Percentiles rank a stretch among this genome's conserved stretches.
Evolutionary conservation across 2,329 filamentous ascomycete genomes (phyloP).

Genomic region (Talaromyces atroroseus): DNA sequence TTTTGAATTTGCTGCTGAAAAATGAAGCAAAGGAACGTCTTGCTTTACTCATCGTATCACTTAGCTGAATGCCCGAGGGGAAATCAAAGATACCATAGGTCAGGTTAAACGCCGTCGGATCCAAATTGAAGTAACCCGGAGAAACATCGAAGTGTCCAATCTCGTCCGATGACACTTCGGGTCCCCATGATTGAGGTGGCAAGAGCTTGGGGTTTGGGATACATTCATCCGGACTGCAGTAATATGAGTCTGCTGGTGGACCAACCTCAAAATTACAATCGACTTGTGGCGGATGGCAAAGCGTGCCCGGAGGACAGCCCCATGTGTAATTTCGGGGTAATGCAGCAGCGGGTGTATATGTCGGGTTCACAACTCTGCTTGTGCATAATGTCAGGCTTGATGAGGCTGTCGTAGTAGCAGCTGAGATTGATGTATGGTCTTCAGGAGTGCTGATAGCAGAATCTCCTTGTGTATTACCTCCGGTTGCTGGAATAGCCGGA

Average conservation of each 20-base stretch:
- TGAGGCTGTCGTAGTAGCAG: not conserved
- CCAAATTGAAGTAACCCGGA: conserved; percentile 58
- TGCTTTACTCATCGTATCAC: not conserved
- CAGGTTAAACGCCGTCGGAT: conserved; percentile 58
- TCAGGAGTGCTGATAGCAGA: not conserved
- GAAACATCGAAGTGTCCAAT: conserved; percentile 47
- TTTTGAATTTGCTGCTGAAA: not conserved
- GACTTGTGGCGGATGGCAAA: conserved; percentile 32
- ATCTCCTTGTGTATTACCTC: not conserved
- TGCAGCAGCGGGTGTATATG: conserved; percentile 20
- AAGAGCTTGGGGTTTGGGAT: conserved; percentile 26
- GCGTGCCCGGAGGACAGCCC: conserved; percentile 41
- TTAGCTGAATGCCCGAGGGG: conserved; percentile 6
- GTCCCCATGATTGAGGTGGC: conserved; percentile 21
- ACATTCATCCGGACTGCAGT: conserved; percentile 37
- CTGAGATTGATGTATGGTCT: not conserved
- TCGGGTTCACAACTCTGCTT: conserved; percentile 23
- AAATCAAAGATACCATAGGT: conserved; percentile 57
- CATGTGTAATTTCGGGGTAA: conserved; percentile 31
- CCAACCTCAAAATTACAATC: conserved; percentile 37
- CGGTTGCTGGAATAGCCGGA: not conserved
- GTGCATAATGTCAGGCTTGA: conserved; percentile 22
- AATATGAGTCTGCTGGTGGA: conserved; percentile 32
- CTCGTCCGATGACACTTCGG: conserved; percentile 17
- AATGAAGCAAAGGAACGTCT: not conserved